phyloP scores from a whole-genome alignment of 2,329 filamentous ascomycete species.

The Xylariaceae sp. region DNA sequence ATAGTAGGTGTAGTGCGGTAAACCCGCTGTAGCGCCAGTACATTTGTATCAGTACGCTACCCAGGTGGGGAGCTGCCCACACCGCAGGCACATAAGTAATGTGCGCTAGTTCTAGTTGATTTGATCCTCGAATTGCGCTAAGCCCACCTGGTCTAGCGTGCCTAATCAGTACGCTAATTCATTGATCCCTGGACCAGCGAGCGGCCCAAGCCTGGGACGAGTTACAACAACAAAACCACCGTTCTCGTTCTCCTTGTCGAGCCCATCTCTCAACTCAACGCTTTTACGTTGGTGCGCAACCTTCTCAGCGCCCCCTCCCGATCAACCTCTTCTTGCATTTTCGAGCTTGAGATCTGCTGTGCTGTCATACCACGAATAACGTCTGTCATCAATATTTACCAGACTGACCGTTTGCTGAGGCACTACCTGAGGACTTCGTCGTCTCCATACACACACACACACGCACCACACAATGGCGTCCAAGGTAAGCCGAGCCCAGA shows the following conservation, averaged over 20 bases:
- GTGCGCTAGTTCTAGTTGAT: neutral
- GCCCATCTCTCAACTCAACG: slow-evolving; percentile 15
- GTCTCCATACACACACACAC: slow-evolving; percentile 3
- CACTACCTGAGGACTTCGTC: slow-evolving; percentile 21
- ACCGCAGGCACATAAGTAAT: too few relatives aligned
- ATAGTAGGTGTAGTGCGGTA: too few relatives aligned
- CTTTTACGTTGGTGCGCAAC: slow-evolving; percentile 13
- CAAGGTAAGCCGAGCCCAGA: slow-evolving; percentile 31
- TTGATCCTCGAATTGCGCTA: slow-evolving; percentile 2
- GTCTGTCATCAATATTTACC: slow-evolving; percentile 2
- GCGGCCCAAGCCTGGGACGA: slow-evolving; percentile 15
- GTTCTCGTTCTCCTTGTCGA: slow-evolving; percentile 15
- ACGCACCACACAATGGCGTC: slow-evolving; percentile 33
- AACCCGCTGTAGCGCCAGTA: too few relatives aligned
- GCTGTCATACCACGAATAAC: slow-evolving; percentile 2
- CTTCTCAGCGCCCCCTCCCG: slow-evolving; percentile 3
- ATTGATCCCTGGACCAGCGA: slow-evolving; percentile 19
- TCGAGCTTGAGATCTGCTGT: slow-evolving; percentile 7
- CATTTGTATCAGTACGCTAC: too few relatives aligned
- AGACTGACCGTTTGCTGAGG: slow-evolving; percentile 8
- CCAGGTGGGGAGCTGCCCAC: too few relatives aligned
- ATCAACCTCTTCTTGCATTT: slow-evolving; percentile 8
- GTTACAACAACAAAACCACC: slow-evolving; percentile 19
- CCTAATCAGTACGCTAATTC: slow-evolving; percentile 7
- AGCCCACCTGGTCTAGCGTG: neutral